phyloP scores from a whole-genome alignment of 257 asterid species.

The Nemophila menziesii region DNA sequence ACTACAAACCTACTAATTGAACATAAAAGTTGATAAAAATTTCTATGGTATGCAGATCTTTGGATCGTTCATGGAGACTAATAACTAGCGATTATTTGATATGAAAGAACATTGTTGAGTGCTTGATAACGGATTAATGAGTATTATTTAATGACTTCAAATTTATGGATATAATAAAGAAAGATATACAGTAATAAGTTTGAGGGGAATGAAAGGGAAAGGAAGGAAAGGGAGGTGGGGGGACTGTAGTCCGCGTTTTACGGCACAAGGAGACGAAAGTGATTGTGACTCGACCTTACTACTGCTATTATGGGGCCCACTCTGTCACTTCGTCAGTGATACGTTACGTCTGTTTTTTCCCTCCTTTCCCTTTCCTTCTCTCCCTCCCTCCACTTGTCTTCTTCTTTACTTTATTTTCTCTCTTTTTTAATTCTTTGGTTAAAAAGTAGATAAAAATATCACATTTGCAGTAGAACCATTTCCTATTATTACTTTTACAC shows the following conservation, averaged over 20 bases:
- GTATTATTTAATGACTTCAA: too few relatives aligned
- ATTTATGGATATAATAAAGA: too few relatives aligned
- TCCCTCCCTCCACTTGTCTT: constrained; percentile 5
- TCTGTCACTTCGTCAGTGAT: constrained; percentile 51
- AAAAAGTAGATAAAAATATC: neutral
- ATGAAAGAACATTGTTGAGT: too few relatives aligned
- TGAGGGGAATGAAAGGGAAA: too few relatives aligned
- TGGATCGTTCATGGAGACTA: too few relatives aligned
- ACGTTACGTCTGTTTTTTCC: constrained; percentile 63
- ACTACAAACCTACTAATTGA: too few relatives aligned
- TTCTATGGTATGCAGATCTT: too few relatives aligned
- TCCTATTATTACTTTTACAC: neutral
- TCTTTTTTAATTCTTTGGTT: neutral
- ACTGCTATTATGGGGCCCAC: constrained; percentile 15
- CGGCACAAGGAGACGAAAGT: constrained; percentile 74
- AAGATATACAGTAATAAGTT: too few relatives aligned
- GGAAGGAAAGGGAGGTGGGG: constrained; percentile 9
- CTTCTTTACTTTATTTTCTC: neutral
- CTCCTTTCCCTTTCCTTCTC: neutral
- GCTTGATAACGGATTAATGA: too few relatives aligned
- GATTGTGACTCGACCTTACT: constrained; percentile 61
- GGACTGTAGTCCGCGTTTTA: constrained; percentile 86
- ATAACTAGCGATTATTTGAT: too few relatives aligned
- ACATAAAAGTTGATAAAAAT: too few relatives aligned
- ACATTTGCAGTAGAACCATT: constrained; percentile 8